Evolutionary conservation across 768 basidiomycete genomes (phyloP).

Genomic region (Tulasnella sp.): DNA sequence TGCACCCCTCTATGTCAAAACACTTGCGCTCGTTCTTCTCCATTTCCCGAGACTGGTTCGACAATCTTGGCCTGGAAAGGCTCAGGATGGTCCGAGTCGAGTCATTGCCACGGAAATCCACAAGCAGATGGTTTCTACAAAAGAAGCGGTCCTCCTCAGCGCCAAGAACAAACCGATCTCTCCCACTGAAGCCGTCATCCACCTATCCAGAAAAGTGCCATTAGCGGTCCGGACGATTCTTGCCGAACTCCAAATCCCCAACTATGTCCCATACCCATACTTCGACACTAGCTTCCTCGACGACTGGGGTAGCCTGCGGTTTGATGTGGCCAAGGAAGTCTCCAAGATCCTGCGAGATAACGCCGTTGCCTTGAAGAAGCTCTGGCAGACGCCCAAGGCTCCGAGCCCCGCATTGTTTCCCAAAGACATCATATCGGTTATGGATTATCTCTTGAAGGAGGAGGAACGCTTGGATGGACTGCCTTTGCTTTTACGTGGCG

Average conservation of each 20-base stretch:
- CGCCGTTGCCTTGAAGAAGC: background rate
- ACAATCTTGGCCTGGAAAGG: conserved; percentile 1
- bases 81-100: background rate
- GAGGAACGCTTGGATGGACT: background rate
- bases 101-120: background rate
- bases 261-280: background rate
- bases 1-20: background rate
- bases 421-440: background rate
- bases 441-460: background rate
- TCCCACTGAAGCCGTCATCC: background rate
- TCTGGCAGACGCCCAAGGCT: background rate
- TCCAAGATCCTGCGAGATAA: background rate
- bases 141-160: background rate
- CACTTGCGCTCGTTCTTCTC: background rate
- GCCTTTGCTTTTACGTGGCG: background rate
- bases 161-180: background rate
- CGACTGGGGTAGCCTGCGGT: conserved; percentile 6
- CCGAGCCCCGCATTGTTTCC: background rate
- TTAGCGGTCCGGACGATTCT: background rate
- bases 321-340: background rate
- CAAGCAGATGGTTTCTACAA: background rate
- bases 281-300: background rate
- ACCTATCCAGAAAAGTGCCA: background rate
- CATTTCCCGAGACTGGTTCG: background rate
- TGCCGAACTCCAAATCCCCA: background rate